Base-by-base conservation (phyloP, 495 filamentous ascomycete species). In the Penicillium nucicola region DNA sequence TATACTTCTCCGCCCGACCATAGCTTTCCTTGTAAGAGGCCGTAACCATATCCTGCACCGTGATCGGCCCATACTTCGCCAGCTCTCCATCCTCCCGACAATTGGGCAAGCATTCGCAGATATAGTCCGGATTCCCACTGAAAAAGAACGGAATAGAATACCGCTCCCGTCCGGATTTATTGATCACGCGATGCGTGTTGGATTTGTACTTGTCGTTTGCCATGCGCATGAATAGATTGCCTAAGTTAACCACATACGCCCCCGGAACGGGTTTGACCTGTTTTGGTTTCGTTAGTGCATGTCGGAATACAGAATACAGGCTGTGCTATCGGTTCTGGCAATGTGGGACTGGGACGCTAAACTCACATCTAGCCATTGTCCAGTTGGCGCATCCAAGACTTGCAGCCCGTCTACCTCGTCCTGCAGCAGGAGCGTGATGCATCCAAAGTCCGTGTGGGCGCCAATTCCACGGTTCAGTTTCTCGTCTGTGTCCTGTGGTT, bases 71-170 rank as follows among this genome's bases (percentile, higher is more conserved):
- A 37, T 81, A 80, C 51, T 77, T 77, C 11, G 70, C 62, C 32
- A 60, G 57, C 42, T 75, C 72, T 17, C 49, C 60, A 14, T 39
- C 35, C 14, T 55, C 59, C 0, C 65, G 58, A 56, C 77, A 81
- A 33, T 77, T 77, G 0, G 78, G 71, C 53, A 84, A 58, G 36
- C 74, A 77, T 54, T 81, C 68, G 44, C 84, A 78, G 2, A 80
- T 52, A 41, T 77, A 70, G 39, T 81, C 72, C 18, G 72, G 70
- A 50, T 84, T 78, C 3, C 79, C 77, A 32, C 73, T 75, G 35
- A 82, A 73, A 61, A 84, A 85, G 62, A 78, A 85, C 12, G 80
- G 80, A 53, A 84, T 84, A 19, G 78, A 82, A 56, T 85, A 85
- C 45, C 81, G 62, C 39, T 78, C 67, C 10, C 51, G 57, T 4